phyloP scores from a whole-genome alignment of 768 basidiomycete genomes.

The Plicaturopsis crispa region DNA sequence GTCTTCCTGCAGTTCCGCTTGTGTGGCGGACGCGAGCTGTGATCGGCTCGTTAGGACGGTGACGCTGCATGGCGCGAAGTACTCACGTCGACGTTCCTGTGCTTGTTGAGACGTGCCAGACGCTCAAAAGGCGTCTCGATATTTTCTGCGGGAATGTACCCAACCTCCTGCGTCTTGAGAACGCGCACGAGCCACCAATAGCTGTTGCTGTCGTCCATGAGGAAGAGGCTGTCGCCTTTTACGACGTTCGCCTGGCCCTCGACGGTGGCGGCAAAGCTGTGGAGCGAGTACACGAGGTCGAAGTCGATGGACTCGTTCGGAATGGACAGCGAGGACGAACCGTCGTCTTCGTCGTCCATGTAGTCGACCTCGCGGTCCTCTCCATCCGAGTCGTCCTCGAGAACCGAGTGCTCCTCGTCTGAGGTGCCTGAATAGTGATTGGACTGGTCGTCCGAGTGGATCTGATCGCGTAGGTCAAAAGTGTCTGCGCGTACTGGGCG shows the following conservation, averaged over 20 bases:
- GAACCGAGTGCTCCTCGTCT: slow-evolving; percentile 74
- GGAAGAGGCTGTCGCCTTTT: slow-evolving; percentile 92
- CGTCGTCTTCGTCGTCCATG: slow-evolving; percentile 70
- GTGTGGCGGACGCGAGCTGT: slow-evolving; percentile 70
- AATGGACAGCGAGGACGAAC: slow-evolving; percentile 76
- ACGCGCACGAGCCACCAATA: slow-evolving; percentile 99
- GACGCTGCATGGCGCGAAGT: background rate
- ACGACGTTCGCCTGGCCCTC: slow-evolving; percentile 98
- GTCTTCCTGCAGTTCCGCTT: slow-evolving; percentile 57
- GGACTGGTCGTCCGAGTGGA: slow-evolving; percentile 44
- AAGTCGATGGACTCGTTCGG: slow-evolving; percentile 93
- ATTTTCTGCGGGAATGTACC: slow-evolving; percentile 98
- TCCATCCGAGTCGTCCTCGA: slow-evolving; percentile 78
- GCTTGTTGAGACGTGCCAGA: slow-evolving; percentile 91
- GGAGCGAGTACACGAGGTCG: slow-evolving; percentile 87
- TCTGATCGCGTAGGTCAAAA: slow-evolving; percentile 65
- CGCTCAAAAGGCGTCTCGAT: slow-evolving; percentile 98
- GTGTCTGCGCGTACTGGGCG: slow-evolving; percentile 45
- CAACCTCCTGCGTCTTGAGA: slow-evolving; percentile 96
- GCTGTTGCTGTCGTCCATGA: slow-evolving; percentile 98
- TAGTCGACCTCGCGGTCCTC: slow-evolving; percentile 63
- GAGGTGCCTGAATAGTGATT: slow-evolving; percentile 34
- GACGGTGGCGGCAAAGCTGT: slow-evolving; percentile 95
- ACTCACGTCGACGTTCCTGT: slow-evolving; percentile 92
- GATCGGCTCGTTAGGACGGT: slow-evolving; percentile 4